Evolutionary conservation across 305 asterid species (phyloP), one percentile per base, ranked within the genome.

Genomic region (Fraxinus paxiana): DNA sequence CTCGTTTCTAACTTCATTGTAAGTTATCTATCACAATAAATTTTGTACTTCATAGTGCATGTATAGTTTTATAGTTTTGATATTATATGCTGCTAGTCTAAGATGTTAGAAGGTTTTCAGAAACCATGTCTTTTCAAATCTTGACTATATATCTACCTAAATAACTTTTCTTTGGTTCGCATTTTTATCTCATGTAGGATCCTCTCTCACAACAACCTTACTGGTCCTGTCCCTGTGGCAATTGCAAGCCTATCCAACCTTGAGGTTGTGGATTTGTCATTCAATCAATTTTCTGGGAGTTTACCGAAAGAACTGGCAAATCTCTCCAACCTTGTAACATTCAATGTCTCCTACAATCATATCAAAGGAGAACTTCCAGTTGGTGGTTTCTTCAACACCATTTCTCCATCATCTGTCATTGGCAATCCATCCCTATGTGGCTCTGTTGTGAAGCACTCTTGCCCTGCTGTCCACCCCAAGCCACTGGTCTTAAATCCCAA

Each of bases 401-500:
- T 95, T 77, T 85, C 95, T 35, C 83, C 90, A 18, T 88, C 98
- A 1, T 93, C 97, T 2, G 94, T 95, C 6, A 63, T 80, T 1
- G 97, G 93, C 1, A 95, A 95, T 73, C 98, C 97, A 31, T 89
- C 91, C 71, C 84, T 94, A 9, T 94, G 98, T 82, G 98, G 98
- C 28, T 86, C 98, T 33, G 71, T 89, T 6, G 91, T 94, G 85
- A 91, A 91, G 73, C 92, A 88, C 15, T 80, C 96, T 6, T 94
- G 98, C 87, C 94, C 97, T 30, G 87, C 96, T 13, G 97, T 90
- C 85, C 94, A 89, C 63, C 96, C 93, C 30, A 94, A 94, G 87
- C 98, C 98, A 73, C 88, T 94, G 15, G 98, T 94, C 73, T 90
- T 94, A 15, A 90, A 94, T 85, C 98, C 98, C 54, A 92, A 94